phyloP scores from a whole-genome alignment of 768 basidiomycete genomes.

The Lactifluus piperatus region DNA sequence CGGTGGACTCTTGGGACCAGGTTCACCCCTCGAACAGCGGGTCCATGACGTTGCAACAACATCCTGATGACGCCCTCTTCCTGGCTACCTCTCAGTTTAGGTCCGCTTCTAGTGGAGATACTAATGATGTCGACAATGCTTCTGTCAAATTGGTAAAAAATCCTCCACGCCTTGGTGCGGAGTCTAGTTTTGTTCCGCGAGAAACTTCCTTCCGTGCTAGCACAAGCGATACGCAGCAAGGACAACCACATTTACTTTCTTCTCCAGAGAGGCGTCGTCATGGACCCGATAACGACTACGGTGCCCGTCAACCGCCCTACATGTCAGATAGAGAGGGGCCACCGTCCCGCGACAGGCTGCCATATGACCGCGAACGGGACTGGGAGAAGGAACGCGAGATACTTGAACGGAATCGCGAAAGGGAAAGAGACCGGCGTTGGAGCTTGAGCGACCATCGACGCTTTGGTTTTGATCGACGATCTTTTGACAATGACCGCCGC shows the following conservation, averaged over 20 bases:
- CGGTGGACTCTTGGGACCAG: neutral
- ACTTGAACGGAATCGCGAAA: slow-evolving; percentile 11
- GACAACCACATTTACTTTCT: neutral
- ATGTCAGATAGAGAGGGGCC: slow-evolving; percentile 20
- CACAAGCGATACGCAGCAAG: neutral
- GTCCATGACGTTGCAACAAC: neutral
- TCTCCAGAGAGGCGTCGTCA: slow-evolving; percentile 8
- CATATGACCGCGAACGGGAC: slow-evolving; percentile 28
- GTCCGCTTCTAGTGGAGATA: neutral
- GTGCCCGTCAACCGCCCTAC: slow-evolving; percentile 23
- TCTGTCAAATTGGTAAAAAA: neutral
- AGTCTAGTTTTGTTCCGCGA: neutral
- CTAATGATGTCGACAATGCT: neutral
- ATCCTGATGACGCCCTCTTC: neutral
- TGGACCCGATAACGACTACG: slow-evolving; percentile 15
- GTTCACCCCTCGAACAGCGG: neutral
- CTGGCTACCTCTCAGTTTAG: neutral
- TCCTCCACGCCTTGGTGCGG: neutral
- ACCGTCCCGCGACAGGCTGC: slow-evolving; percentile 28
- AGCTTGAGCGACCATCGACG: slow-evolving; percentile 27
- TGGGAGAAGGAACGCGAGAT: slow-evolving; percentile 30
- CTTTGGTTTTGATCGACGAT: slow-evolving; percentile 34
- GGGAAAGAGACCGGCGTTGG: slow-evolving; percentile 29
- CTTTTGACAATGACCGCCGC: slow-evolving; percentile 31
- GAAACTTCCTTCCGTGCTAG: neutral